A percentile compares a stretch with the other conserved stretches of the same genome.
Evolutionary conservation across 2,329 filamentous ascomycete species (phyloP).

Genomic region (Stagonosporopsis vannaccii): DNA sequence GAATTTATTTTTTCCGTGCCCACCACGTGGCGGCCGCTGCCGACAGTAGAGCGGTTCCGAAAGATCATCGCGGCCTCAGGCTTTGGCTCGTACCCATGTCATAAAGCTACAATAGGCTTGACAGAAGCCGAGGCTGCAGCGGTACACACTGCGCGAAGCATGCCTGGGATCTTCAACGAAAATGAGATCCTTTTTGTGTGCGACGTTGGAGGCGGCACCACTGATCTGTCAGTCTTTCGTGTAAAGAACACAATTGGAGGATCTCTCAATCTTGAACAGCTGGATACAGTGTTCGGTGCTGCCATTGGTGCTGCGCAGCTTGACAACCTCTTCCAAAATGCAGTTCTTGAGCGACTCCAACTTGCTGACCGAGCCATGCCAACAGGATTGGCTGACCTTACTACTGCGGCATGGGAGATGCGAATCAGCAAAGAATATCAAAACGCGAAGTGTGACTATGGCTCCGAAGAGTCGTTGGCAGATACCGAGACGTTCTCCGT

Average conservation of each 20-base stretch:
- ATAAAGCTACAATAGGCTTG: constrained; percentile 55
- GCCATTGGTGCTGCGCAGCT: constrained; percentile 47
- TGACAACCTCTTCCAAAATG: constrained; percentile 39
- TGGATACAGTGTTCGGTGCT: constrained; percentile 46
- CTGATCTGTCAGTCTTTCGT: constrained; percentile 50
- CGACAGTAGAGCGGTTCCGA: constrained; percentile 61
- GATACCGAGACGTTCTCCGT: constrained; percentile 41
- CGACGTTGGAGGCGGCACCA: constrained; percentile 61
- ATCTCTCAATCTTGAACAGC: constrained; percentile 36
- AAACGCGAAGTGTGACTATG: constrained; percentile 44
- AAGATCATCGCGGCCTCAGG: constrained; percentile 57
- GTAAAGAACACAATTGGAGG: constrained; percentile 28
- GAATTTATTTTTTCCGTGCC: constrained; percentile 66
- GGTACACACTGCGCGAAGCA: constrained; percentile 52
- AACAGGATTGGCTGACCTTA: constrained; percentile 24
- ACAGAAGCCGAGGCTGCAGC: constrained; percentile 64
- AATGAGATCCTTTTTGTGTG: constrained; percentile 59
- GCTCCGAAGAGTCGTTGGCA: constrained; percentile 35
- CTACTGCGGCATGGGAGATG: constrained; percentile 38
- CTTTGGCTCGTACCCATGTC: constrained; percentile 53
- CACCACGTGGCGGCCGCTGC: constrained; percentile 62
- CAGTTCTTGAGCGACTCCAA: constrained; percentile 31
- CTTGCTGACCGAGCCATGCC: constrained; percentile 24
- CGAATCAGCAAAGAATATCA: constrained; percentile 48
- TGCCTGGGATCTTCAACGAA: constrained; percentile 18